Evolutionary conservation across 2,329 filamentous ascomycete species (phyloP).

Genomic region (Neocucurbitaria cava): DNA sequence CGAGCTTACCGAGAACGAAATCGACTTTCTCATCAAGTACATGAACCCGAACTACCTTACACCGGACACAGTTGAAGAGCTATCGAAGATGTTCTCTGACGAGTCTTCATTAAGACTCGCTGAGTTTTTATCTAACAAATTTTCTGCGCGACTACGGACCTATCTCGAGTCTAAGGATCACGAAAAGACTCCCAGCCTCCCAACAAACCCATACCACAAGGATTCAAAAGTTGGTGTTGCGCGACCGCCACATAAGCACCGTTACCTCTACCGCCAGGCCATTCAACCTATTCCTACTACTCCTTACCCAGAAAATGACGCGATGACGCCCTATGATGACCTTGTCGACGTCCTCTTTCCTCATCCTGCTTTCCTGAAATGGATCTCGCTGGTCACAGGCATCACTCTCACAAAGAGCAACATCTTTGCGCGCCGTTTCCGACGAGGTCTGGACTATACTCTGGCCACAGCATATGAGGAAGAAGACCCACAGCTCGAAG

Average conservation of each 20-base stretch:
- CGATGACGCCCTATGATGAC: constrained; percentile 67
- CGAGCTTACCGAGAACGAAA: constrained; percentile 76
- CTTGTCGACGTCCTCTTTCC: constrained; percentile 84
- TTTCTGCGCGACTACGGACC: constrained; percentile 72
- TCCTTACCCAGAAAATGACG: constrained; percentile 41
- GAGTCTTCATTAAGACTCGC: constrained; percentile 84
- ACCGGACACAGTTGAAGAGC: constrained; percentile 85
- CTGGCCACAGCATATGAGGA: constrained; percentile 83
- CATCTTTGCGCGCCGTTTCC: constrained; percentile 84
- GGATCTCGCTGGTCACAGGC: constrained; percentile 84
- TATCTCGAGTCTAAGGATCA: constrained; percentile 68
- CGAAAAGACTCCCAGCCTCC: constrained; percentile 54
- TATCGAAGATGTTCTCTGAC: constrained; percentile 80
- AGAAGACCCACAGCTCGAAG: constrained; percentile 78
- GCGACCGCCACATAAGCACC: constrained; percentile 91
- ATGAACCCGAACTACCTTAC: constrained; percentile 90
- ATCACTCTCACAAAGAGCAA: constrained; percentile 76
- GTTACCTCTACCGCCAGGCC: constrained; percentile 81
- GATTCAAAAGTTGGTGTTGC: constrained; percentile 66
- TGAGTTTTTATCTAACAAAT: constrained; percentile 79
- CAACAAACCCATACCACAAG: constrained; percentile 39
- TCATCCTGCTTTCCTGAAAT: constrained; percentile 84
- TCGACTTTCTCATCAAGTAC: constrained; percentile 90
- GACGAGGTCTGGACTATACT: constrained; percentile 87
- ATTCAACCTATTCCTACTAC: constrained; percentile 46